Conservation (phyloP, 169 alveolate genomes). For the Cryptosporidium andersoni region DNA sequence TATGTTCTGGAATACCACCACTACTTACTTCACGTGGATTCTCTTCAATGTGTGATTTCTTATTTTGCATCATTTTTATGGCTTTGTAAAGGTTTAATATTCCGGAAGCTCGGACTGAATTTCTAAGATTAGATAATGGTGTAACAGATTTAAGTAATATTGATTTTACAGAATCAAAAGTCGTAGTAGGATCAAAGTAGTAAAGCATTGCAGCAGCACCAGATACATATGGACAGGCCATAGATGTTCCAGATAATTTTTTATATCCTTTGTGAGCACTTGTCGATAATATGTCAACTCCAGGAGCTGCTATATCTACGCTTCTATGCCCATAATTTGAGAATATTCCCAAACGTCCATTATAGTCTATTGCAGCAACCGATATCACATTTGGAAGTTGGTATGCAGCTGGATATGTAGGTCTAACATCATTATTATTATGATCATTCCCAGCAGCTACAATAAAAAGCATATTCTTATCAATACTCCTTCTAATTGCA, state of each 20-base stretch:
- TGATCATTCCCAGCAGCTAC: conserved; percentile 80
- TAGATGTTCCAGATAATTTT: conserved; percentile 75
- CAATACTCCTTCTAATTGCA: conserved; percentile 75
- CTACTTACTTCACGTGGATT: background rate
- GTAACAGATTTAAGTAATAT: conserved; percentile 46
- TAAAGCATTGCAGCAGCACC: conserved; percentile 72
- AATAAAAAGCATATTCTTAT: conserved; percentile 75
- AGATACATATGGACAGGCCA: conserved; percentile 80
- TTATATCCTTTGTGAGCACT: conserved; percentile 65
- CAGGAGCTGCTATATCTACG: conserved; percentile 80
- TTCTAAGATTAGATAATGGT: conserved; percentile 11
- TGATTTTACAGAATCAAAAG: conserved; percentile 55
- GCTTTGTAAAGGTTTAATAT: conserved; percentile 53
- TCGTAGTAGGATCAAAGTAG: conserved; percentile 49
- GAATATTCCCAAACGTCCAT: conserved; percentile 75
- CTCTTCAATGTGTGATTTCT: conserved; percentile 10
- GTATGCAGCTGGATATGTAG: conserved; percentile 73
- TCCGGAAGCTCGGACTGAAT: conserved; percentile 57
- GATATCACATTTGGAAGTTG: conserved; percentile 67
- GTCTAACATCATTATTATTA: conserved; percentile 73
- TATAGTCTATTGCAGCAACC: conserved; percentile 74
- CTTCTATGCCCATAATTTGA: conserved; percentile 75
- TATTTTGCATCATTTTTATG: conserved; percentile 47
- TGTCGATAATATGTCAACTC: conserved; percentile 76
- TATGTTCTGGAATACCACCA: background rate